phyloP scores from a whole-genome alignment of 805 yeast genomes.

The Lipomyces japonicus region DNA sequence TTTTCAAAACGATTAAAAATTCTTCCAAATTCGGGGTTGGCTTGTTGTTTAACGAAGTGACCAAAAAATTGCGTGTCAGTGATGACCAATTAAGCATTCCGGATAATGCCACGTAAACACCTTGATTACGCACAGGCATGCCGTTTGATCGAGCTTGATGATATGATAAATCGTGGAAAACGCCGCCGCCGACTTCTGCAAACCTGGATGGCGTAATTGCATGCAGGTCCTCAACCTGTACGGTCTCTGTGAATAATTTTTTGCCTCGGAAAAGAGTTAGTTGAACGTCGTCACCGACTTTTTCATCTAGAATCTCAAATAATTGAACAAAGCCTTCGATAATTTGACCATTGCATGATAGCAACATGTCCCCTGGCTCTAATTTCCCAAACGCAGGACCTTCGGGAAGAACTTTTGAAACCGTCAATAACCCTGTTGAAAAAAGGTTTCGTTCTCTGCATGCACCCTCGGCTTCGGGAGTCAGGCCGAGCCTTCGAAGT shows the following conservation, averaged over 20 bases:
- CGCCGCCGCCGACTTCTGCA: slow-evolving; percentile 25
- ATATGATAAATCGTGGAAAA: slow-evolving; percentile 26
- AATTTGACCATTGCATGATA: slow-evolving; percentile 15
- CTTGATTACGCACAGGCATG: slow-evolving; percentile 25
- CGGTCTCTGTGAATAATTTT: neutral
- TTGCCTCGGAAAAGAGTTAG: slow-evolving; percentile 14
- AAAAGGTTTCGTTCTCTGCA: slow-evolving; percentile 17
- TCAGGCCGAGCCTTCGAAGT: slow-evolving; percentile 22
- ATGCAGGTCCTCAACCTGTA: slow-evolving; percentile 23
- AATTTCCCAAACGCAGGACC: slow-evolving; percentile 24
- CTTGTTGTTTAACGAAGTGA: slow-evolving; percentile 13
- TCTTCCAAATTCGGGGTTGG: slow-evolving; percentile 25
- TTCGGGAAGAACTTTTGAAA: slow-evolving; percentile 19
- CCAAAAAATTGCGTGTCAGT: slow-evolving; percentile 20
- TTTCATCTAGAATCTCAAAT: slow-evolving; percentile 18
- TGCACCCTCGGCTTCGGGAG: slow-evolving; percentile 11
- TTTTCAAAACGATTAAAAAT: slow-evolving; percentile 10
- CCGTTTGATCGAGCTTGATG: slow-evolving; percentile 26
- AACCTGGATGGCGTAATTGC: slow-evolving; percentile 23
- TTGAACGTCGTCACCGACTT: slow-evolving; percentile 5
- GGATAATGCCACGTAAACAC: slow-evolving; percentile 25
- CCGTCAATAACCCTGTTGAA: slow-evolving; percentile 23
- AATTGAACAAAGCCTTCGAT: slow-evolving; percentile 21
- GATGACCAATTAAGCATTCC: slow-evolving; percentile 26
- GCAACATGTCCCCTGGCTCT: slow-evolving; percentile 26